These are phyloP conservation scores for Neoascochyta sp. DNA, from an alignment of 2,329 filamentous ascomycete species.

Conservation along the genomic window DNA sequence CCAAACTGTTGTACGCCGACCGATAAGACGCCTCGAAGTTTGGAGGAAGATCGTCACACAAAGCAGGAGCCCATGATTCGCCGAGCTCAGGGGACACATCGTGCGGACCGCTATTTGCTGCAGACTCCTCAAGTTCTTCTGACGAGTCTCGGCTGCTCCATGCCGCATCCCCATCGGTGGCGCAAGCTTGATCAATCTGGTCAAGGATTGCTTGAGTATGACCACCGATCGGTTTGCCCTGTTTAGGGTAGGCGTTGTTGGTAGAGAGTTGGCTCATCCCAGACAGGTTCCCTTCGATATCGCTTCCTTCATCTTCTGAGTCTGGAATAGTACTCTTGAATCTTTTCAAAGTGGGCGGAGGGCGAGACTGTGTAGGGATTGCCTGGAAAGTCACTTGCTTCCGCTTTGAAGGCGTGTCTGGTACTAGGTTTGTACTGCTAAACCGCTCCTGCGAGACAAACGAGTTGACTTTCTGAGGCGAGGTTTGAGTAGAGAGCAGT, in stretches of 20 bases:
- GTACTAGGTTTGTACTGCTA: slow-evolving; percentile 4
- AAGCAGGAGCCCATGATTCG: slow-evolving; percentile 9
- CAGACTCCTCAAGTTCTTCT: slow-evolving; percentile 6
- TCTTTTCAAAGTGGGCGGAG: slow-evolving; percentile 16
- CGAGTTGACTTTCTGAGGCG: slow-evolving; percentile 15
- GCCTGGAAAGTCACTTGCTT: slow-evolving; percentile 29
- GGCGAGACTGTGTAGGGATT: slow-evolving; percentile 6
- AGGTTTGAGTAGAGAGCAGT: slow-evolving; percentile 24
- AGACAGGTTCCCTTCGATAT: slow-evolving; percentile 16
- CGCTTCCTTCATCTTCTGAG: slow-evolving; percentile 33
- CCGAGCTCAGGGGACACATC: slow-evolving; percentile 20
- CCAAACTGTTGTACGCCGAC: slow-evolving; percentile 1
- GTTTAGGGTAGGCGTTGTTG: not conserved
- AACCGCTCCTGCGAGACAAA: slow-evolving; percentile 15
- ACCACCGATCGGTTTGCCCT: slow-evolving; percentile 11
- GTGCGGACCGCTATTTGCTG: not conserved
- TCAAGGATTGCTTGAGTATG: slow-evolving; percentile 27
- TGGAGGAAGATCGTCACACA: slow-evolving; percentile 5
- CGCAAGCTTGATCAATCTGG: slow-evolving; percentile 26
- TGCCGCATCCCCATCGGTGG: slow-evolving; percentile 4
- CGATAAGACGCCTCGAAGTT: slow-evolving; percentile 3
- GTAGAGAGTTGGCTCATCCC: slow-evolving; percentile 1
- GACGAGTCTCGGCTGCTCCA: slow-evolving; percentile 4
- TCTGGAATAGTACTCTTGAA: slow-evolving; percentile 32
- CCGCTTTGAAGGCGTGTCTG: slow-evolving; percentile 29